Evolutionary conservation across 202 grass and related monocot genomes (phyloP), one percentile per base, ranked within the genome.

Genomic region (Bolboschoenoplectus hybrid): DNA sequence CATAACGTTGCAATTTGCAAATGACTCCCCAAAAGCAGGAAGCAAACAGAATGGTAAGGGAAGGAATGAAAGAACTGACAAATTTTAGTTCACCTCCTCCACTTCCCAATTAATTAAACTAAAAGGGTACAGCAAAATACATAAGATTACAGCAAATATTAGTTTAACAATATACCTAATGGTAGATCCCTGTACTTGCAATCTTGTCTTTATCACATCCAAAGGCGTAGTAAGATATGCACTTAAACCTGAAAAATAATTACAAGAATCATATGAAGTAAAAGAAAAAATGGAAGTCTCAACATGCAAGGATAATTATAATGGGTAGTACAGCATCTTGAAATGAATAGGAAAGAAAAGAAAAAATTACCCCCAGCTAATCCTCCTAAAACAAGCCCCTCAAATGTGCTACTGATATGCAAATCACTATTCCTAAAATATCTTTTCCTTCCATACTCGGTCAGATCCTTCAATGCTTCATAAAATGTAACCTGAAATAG

Each of bases 151-250:
- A 41, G 9, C n/a, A 79, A n/a, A 41, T 8, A 41, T 57, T 56
- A 79, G 13, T 79, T 79, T 58, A 56, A 4, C 35, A n/a, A 60
- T n/a, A 4, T 88, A 98, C 97, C 93, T 96, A 89, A 88, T 80
- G 16, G 88, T 86, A 53, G 90, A 91, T 88, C 97, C 97, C 82
- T 98, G 97, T 84, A 98, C 97, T 92, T 98, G 97, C 77, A 98
- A 50, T 89, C 97, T 94, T 80, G 93, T 98, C 88, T 98, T 96
- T 51, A 98, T 96, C 63, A 98, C 93, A 89, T 98, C 97, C 85
- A 98, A 94, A 67, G 97, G 96, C 55, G 97, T 98, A 20, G 93
- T 96, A 85, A 96, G 88, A 79, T 96, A 96, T 85, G 97, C 93
- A 90, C 93, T 94, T 85, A 92, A 96, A 80, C 97, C 93, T 96